Evolutionary conservation across 306 rosid species (phyloP), one percentile per base, ranked within the genome.

Genomic region (Sechiopsis laciniata): DNA sequence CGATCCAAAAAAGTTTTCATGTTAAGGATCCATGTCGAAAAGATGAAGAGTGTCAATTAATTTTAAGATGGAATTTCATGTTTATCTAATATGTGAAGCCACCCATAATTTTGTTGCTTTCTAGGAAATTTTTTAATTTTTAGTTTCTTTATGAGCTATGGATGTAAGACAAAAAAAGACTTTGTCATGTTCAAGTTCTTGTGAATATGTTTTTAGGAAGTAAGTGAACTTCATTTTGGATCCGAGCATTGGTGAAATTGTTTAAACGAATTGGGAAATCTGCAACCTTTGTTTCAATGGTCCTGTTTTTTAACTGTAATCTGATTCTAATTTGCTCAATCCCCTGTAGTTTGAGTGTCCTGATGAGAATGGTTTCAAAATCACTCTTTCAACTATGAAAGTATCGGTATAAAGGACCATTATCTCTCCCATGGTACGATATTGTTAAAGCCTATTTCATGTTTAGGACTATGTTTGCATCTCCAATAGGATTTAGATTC

Each of bases 131-230:
- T 19, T 0, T 42, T 17, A 6, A 19, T 40, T 2, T 45, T 45
- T 45, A 11, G 19, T 50, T 0, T 67, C 17, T 66, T 66, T 10
- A 10, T 67, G 72, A 67, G 26, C 54, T 67, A 12, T 66, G 56
- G 56, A 45, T 45, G 19, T 9, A 7, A 11, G 55, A 60, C 7
- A 32, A 32, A 40, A 17, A 65, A n/a, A 2, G 2, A 37, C 40
- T 32, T 63, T 65, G 52, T 17, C 21, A 10, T 65, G 65, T 59
- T 59, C 65, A 59, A 9, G 35, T 60, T 60, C 66, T 20, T 24
- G 3, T 60, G 12, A 61, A 61, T 68, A 0, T 68, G 19, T 68
- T 68, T 48, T 20, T 5, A 66, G 26, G 46, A 7, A 19, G 12
- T 42, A n/a, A 40, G 7, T 45, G 29, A 66, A 10, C 16, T 66